Base-by-base conservation (phyloP, 495 filamentous ascomycete genomes). In the Lepraria neglecta region DNA sequence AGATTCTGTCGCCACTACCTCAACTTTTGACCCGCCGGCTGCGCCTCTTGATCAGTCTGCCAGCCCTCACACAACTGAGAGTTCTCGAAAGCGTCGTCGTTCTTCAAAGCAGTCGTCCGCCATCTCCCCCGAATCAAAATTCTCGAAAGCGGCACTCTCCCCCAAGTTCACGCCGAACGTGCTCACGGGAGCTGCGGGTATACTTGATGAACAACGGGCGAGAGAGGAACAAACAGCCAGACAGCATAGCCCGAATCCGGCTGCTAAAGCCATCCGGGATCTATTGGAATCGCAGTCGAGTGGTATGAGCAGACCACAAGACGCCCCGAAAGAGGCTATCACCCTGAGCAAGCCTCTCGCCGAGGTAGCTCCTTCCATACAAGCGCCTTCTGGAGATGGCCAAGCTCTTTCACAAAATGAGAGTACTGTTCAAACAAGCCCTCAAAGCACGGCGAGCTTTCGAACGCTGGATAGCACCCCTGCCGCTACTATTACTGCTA, bases 171-270 rank as follows among this genome's bases (percentile, higher is more conserved):
- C 65, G 45, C 67, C 69, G 40, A 33, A 33, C 24, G 56, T 62
- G 6, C 60, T 73, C 15, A 71, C 71, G 5, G 70, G 62, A 19
- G 65, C 69, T 17, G 67, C 64, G 15, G 71, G 67, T 33, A 19
- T 71, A 7, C 56, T 62, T 21, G 69, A 68, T 45, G 67, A 72
- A 35, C 59, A 64, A 51, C 65, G 64, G n/a, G 44, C 35, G 40
- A 48, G 56, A 43, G 61, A 65, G 31, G 40, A 44, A 6, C 35
- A 45, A 17, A 31, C 52, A 27, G 45, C 52, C 43, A 44, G 62
- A 28, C 62, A 62, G 50, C 65, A 59, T 33, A 73, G 67, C 56
- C 65, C 67, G 0, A 73, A 73, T 42, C 67, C 69, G 24, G 69
- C 67, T 2, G 54, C 21, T 27, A 54, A 61, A 24, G 65, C 59